A percentile compares a stretch with the other conserved stretches of the same genome.
These are phyloP conservation scores for Pezicula rhizophila DNA, from an alignment of 2,329 filamentous ascomycete genomes.

Conservation along the genomic window DNA sequence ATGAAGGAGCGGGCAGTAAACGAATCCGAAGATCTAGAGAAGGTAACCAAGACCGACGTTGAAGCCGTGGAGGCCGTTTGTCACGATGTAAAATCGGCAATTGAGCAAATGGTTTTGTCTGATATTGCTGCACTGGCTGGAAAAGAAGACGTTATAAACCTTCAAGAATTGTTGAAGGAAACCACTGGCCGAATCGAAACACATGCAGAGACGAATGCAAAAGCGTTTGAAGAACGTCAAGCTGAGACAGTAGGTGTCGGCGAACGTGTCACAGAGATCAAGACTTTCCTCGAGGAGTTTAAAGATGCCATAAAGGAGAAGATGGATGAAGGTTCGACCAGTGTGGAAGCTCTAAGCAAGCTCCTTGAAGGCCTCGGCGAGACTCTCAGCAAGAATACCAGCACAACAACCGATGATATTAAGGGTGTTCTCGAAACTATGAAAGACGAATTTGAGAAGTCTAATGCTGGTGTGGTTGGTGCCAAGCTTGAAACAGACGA, in stretches of 20 bases:
- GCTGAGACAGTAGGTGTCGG: constrained; percentile 74
- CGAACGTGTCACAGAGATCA: constrained; percentile 74
- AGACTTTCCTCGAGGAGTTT: constrained; percentile 69
- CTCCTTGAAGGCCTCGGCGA: constrained; percentile 62
- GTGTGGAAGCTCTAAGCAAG: constrained; percentile 67
- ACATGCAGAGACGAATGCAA: constrained; percentile 68
- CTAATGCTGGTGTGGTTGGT: constrained; percentile 71
- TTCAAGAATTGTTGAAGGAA: constrained; percentile 67
- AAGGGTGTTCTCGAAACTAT: constrained; percentile 70
- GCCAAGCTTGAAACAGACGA: constrained; percentile 80
- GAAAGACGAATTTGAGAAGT: constrained; percentile 81
- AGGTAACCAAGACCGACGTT: constrained; percentile 74
- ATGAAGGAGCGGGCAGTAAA: constrained; percentile 43
- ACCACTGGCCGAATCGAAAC: constrained; percentile 62
- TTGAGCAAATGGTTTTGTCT: constrained; percentile 67
- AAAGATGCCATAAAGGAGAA: constrained; percentile 71
- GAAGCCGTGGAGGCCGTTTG: constrained; percentile 76
- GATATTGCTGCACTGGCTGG: constrained; percentile 66
- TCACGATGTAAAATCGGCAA: constrained; percentile 74
- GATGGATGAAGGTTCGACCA: constrained; percentile 67
- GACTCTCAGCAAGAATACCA: constrained; percentile 49
- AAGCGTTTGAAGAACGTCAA: constrained; percentile 78
- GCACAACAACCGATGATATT: constrained; percentile 51
- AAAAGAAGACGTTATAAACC: constrained; percentile 67
- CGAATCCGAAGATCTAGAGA: constrained; percentile 43